phyloP scores from a whole-genome alignment of 176 grass and related monocot species.

The Rhynchospora tenuis region DNA sequence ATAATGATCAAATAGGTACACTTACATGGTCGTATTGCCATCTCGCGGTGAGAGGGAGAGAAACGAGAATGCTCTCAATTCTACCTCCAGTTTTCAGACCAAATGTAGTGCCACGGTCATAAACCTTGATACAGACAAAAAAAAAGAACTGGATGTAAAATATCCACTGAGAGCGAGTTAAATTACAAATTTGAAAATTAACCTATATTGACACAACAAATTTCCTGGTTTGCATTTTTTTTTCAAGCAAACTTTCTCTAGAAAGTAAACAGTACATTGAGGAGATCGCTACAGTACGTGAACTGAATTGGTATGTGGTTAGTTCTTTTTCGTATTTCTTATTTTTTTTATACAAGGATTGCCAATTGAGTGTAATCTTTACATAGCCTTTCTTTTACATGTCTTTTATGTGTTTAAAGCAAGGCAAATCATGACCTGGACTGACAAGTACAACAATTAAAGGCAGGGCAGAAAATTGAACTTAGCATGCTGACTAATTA shows the following conservation, averaged over 20 bases:
- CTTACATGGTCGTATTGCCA: slow-evolving; percentile 99
- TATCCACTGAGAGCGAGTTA: background rate
- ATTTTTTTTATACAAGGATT: background rate
- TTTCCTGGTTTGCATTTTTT: background rate
- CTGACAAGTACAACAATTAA: background rate
- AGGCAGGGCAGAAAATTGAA: background rate
- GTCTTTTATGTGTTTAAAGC: background rate
- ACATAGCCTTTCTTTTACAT: background rate
- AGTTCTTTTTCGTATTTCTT: background rate
- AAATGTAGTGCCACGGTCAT: slow-evolving; percentile 94
- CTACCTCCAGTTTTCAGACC: slow-evolving; percentile 93
- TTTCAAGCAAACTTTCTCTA: background rate
- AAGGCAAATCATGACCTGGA: too few relatives aligned
- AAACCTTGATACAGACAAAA: slow-evolving; percentile 47
- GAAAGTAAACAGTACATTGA: background rate
- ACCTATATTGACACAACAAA: background rate
- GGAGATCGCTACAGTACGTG: background rate
- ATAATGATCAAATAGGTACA: slow-evolving; percentile 11
- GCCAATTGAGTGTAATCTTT: background rate
- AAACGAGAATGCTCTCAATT: slow-evolving; percentile 96
- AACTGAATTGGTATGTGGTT: background rate
- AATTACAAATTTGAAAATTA: background rate
- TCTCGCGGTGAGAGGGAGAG: slow-evolving; percentile 72
- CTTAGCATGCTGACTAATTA: background rate
- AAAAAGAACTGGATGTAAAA: background rate